phyloP scores from a whole-genome alignment of 2,329 filamentous ascomycete genomes.

The Ophiosphaerella narmari region DNA sequence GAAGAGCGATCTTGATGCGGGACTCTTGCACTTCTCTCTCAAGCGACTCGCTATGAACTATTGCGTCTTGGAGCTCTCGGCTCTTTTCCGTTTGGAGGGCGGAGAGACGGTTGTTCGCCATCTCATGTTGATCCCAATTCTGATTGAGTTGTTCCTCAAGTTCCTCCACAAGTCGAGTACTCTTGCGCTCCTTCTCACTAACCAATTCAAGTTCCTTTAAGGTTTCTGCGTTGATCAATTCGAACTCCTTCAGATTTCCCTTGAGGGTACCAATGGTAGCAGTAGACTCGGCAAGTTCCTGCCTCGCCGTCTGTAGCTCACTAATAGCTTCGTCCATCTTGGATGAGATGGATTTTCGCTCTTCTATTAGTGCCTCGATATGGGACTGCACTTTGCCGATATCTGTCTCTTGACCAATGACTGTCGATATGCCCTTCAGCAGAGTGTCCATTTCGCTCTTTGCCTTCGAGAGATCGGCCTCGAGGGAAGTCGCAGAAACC shows the following conservation, averaged over 20 bases:
- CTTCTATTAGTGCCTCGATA: slow-evolving; percentile 50
- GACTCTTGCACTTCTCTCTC: slow-evolving; percentile 76
- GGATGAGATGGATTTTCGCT: slow-evolving; percentile 50
- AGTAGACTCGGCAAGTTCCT: slow-evolving; percentile 49
- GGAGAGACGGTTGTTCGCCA: slow-evolving; percentile 82
- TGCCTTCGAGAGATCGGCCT: slow-evolving; percentile 64
- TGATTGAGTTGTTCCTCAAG: slow-evolving; percentile 94
- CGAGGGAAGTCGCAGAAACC: slow-evolving; percentile 45
- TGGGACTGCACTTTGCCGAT: slow-evolving; percentile 48
- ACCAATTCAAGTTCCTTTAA: slow-evolving; percentile 62
- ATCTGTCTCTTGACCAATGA: slow-evolving; percentile 66
- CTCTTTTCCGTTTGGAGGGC: slow-evolving; percentile 58
- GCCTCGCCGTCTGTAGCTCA: slow-evolving; percentile 49
- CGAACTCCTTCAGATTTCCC: slow-evolving; percentile 52
- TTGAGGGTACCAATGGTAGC: slow-evolving; percentile 48
- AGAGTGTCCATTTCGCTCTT: slow-evolving; percentile 64
- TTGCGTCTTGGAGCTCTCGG: slow-evolving; percentile 48
- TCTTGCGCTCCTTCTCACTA: slow-evolving; percentile 78
- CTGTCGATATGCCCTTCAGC: slow-evolving; percentile 64
- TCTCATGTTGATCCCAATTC: slow-evolving; percentile 92
- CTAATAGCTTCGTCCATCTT: slow-evolving; percentile 50
- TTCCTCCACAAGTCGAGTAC: slow-evolving; percentile 88
- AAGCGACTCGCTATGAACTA: slow-evolving; percentile 50
- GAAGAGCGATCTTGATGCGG: slow-evolving; percentile 70
- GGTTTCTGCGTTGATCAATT: slow-evolving; percentile 58